Conservation (phyloP, 345 rosid species). For the Hypericum androsaemum region DNA sequence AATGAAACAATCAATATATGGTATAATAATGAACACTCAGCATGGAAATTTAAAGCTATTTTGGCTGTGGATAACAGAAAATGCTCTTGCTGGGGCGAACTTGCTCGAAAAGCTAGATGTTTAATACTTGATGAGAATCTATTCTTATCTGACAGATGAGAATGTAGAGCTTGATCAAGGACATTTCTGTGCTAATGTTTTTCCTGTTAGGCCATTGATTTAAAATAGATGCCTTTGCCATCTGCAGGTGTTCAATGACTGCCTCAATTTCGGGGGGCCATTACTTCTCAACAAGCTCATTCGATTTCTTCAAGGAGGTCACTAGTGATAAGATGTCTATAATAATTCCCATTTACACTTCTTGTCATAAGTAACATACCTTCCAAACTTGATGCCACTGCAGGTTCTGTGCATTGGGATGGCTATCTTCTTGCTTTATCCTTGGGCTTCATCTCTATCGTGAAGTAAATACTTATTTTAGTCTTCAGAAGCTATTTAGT, state of each 20-base stretch:
- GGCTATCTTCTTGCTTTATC: slow-evolving; percentile 64
- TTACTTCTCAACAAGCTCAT: slow-evolving; percentile 75
- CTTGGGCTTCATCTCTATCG: slow-evolving; percentile 55
- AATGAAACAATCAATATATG: no score
- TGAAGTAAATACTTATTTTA: slow-evolving; percentile 43
- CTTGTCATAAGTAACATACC: background rate
- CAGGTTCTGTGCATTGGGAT: slow-evolving; percentile 54
- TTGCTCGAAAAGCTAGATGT: no score
- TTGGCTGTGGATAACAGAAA: no score
- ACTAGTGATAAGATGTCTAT: slow-evolving; percentile 5
- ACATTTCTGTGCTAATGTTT: no score
- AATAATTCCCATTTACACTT: background rate
- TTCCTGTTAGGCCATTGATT: no score
- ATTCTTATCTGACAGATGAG: no score
- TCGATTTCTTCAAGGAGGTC: slow-evolving; percentile 75
- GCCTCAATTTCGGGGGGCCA: slow-evolving; percentile 73
- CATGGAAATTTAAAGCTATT: no score
- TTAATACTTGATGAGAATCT: no score
- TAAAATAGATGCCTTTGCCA: no score
- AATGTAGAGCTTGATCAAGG: no score
- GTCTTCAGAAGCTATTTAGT: background rate
- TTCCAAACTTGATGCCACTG: slow-evolving; percentile 7
- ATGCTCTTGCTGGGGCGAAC: no score
- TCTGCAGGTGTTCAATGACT: slow-evolving; percentile 68
- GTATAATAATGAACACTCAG: no score